phyloP scores from a whole-genome alignment of 306 rosid species.

The Sechiopsis laciniata region DNA sequence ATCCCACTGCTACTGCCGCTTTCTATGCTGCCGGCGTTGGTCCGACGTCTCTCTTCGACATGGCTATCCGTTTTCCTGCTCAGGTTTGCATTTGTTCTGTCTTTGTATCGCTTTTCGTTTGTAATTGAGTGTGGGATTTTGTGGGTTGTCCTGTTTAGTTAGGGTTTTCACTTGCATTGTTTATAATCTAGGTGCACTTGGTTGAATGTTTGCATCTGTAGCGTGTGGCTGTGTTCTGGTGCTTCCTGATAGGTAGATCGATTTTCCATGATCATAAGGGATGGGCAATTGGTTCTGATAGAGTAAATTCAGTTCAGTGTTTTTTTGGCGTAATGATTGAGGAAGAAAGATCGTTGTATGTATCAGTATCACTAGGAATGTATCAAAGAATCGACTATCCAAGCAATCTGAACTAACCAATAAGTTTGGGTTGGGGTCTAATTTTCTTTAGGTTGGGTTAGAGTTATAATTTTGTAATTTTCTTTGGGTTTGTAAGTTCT shows the following conservation, averaged over 20 bases:
- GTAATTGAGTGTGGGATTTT: background rate
- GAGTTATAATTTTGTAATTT: too few relatives aligned
- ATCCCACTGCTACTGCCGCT: conserved; percentile 72
- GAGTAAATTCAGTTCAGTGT: background rate
- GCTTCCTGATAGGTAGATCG: background rate
- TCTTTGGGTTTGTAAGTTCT: too few relatives aligned
- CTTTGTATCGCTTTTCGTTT: background rate
- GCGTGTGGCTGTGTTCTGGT: background rate
- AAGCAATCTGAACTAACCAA: too few relatives aligned
- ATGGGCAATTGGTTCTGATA: background rate
- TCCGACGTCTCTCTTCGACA: conserved; percentile 59
- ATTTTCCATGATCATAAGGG: background rate
- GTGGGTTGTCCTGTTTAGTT: background rate
- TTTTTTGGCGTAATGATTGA: background rate
- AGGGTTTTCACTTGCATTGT: background rate
- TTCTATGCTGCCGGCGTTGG: conserved; percentile 72
- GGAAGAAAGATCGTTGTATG: background rate
- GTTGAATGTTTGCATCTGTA: background rate
- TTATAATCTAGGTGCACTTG: background rate
- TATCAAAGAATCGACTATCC: background rate
- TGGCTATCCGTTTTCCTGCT: conserved; percentile 89
- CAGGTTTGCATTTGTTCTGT: conserved; percentile 40
- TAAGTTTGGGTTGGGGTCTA: too few relatives aligned
- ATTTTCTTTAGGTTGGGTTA: too few relatives aligned
- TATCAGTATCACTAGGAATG: background rate